These are phyloP conservation scores for Papiliotrema nemorosa DNA, from an alignment of 1,284 basidiomycete species.

Conservation along the genomic window DNA sequence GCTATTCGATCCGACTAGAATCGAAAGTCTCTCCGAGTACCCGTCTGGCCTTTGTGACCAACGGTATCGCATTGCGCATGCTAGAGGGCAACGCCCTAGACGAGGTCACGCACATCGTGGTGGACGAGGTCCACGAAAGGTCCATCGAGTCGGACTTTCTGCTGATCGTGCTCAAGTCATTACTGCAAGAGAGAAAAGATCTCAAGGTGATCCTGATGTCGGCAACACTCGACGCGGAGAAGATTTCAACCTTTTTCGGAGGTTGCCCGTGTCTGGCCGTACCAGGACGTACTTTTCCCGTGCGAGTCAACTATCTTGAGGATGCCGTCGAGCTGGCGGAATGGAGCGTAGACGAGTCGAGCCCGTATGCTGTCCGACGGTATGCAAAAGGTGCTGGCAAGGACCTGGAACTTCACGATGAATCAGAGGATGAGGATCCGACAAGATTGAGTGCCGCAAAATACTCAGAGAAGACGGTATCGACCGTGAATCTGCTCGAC, in stretches of 20 bases:
- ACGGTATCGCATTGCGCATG: conserved; percentile 97
- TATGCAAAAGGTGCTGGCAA: conserved; percentile 45
- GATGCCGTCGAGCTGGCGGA: conserved; percentile 83
- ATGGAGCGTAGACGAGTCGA: conserved; percentile 82
- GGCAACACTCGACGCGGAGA: conserved; percentile 91
- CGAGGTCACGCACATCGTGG: conserved; percentile 67
- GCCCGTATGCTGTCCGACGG: conserved; percentile 76
- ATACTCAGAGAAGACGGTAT: conserved; percentile 67
- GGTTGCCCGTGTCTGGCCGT: conserved; percentile 84
- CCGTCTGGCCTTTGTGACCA: conserved; percentile 79
- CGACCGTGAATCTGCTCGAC: conserved; percentile 82
- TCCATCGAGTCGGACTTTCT: conserved; percentile 98
- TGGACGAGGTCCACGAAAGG: conserved; percentile 70
- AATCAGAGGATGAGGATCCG: conserved; percentile 47
- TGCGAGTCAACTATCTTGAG: conserved; percentile 82
- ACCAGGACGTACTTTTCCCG: conserved; percentile 96
- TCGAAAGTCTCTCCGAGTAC: conserved; percentile 80
- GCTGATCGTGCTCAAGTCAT: conserved; percentile 88
- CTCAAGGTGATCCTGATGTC: conserved; percentile 96
- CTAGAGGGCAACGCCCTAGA: conserved; percentile 87
- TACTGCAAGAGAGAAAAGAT: conserved; percentile 72
- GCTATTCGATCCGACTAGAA: conserved; percentile 93
- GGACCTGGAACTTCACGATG: conserved; percentile 69
- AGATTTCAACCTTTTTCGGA: conserved; percentile 89
- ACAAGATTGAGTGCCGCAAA: conserved; percentile 44